Percentiles rank a stretch among this genome's conserved stretches.
phyloP scores from a whole-genome alignment of 345 rosid genomes.

The Eucalyptus tenuipes region DNA sequence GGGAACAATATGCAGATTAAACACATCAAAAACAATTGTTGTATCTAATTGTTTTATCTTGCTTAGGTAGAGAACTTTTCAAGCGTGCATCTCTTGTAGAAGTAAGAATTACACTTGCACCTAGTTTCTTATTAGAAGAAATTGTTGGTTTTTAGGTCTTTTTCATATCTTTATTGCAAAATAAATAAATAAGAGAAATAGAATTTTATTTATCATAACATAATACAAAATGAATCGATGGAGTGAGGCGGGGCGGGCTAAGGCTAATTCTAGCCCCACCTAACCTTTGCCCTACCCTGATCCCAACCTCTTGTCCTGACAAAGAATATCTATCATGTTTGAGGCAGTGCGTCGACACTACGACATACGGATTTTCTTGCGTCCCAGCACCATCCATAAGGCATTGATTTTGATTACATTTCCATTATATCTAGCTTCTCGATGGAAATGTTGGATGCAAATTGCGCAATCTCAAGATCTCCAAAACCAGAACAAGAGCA shows the following conservation, averaged over 20 bases:
- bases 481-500: no score
- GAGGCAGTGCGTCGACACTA: fast-evolving
- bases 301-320: not conserved
- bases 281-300: fast-evolving
- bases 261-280: not conserved
- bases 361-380: fast-evolving
- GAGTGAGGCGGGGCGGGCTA: not conserved
- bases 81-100: not conserved
- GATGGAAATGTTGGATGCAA: no score
- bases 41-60: no score
- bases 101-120: not conserved
- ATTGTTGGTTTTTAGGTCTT: not conserved
- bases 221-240: fast-evolving
- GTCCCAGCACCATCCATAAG: not conserved
- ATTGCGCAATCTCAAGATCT: no score
- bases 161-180: not conserved
- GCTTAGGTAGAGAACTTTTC: not conserved
- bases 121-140: not conserved
- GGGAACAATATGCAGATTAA: no score
- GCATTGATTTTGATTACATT: not conserved
- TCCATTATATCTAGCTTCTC: not conserved
- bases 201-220: not conserved
- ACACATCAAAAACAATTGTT: no score
- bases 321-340: fast-evolving
- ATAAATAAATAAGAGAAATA: not conserved